A percentile compares a stretch with the other conserved stretches of the same genome.
These are phyloP conservation scores for Yarrowia hollandica DNA, from an alignment of 805 yeast species.

Conservation along the genomic window DNA sequence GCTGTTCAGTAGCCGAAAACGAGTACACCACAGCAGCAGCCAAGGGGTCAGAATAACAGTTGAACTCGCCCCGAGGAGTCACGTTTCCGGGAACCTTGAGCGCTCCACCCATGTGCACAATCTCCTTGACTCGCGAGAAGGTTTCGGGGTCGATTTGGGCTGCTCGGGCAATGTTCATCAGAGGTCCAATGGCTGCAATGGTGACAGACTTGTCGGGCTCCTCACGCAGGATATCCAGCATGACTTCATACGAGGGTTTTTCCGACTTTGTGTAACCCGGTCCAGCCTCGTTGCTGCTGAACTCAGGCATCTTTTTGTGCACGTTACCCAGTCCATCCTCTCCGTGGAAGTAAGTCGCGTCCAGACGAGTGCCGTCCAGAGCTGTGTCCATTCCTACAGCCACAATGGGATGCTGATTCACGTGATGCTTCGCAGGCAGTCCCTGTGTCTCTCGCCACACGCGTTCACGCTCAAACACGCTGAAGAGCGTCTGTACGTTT, in stretches of 20 bases:
- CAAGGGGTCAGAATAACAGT: constrained; percentile 45
- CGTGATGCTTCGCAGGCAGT: constrained; percentile 33
- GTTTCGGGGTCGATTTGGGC: constrained; percentile 44
- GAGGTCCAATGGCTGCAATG: constrained; percentile 45
- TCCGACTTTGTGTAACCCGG: constrained; percentile 39
- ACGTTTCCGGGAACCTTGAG: constrained; percentile 44
- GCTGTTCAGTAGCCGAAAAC: constrained; percentile 38
- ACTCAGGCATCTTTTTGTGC: constrained; percentile 42
- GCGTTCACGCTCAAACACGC: constrained; percentile 41
- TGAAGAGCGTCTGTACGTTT: constrained; percentile 42
- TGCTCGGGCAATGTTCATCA: constrained; percentile 46
- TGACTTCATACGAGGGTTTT: constrained; percentile 41
- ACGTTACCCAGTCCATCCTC: constrained; percentile 46
- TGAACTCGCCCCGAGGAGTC: constrained; percentile 47
- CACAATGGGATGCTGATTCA: constrained; percentile 40
- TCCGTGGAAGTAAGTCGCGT: constrained; percentile 47
- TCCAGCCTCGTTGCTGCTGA: constrained; percentile 35
- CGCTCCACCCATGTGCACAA: constrained; percentile 47
- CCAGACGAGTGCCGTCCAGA: constrained; percentile 38
- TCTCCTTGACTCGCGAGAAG: constrained; percentile 42
- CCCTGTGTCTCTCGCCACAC: constrained; percentile 35
- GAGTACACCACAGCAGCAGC: constrained; percentile 46
- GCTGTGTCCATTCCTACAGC: constrained; percentile 42
- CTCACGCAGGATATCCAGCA: constrained; percentile 41
- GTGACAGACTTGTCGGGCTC: constrained; percentile 44